Evolutionary conservation across 2,329 filamentous ascomycete genomes (phyloP), one percentile per base, ranked within the genome.

Genomic region (Ophiostoma quercus): DNA sequence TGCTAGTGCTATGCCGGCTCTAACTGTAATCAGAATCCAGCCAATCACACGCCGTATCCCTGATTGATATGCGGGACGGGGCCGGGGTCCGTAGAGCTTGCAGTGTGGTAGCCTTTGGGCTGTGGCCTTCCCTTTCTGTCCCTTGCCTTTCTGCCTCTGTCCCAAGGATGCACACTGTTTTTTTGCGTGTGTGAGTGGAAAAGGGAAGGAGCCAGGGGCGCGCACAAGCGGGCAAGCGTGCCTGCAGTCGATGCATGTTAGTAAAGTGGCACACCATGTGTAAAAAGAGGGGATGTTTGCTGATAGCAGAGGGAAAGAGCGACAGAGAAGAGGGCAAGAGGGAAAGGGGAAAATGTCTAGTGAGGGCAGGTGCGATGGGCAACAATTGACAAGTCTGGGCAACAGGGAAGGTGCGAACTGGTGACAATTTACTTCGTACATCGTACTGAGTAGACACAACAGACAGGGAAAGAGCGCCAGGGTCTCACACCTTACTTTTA

Each of bases 31-130:
- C 57, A 16, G 22, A 12, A 29, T 66, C 43, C 39, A 66, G 65
- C 73, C 73, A 74, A 74, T 72, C 72, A 73, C 19, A 69, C 32
- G 4, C 12, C 57, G 25, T 54, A 73, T 74, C 73, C 73, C 72
- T 73, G 69, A 72, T 51, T 71, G 68, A 72, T 67, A 67, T 69
- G 70, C 71, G 67, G 70, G 71, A 71, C 70, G 39, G 66, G 16
- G 51, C 68, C 68, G 67, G 67, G 66, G 62, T 51, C 69, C 51
- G 68, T 69, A 68, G 60, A 70, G 67, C 70, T 70, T 68, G 54
- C 62, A 63, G 62, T 29, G 37, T 37, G 16, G 47, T 12, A 54
- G 47, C 47, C 47, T 54, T 54, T 54, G 47, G 47, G 47, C 12
- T 54, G 25, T 29, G 25, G 25, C 25, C 25, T 29, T 29, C 25